These are phyloP conservation scores for Hericium rajendrae DNA, from an alignment of 768 basidiomycete genomes.

Conservation along the genomic window DNA sequence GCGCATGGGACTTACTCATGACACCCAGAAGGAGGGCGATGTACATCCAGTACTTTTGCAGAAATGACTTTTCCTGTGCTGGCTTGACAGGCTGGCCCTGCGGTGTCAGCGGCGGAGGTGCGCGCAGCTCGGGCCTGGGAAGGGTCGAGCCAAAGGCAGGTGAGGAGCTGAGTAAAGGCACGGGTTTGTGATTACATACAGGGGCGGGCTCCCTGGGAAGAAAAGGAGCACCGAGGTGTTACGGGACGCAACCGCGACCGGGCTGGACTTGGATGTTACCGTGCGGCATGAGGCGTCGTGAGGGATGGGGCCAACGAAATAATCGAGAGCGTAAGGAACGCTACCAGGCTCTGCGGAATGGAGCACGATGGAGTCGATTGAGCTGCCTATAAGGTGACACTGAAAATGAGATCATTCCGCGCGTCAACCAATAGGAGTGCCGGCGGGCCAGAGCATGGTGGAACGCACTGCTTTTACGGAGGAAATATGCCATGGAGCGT, in stretches of 20 bases:
- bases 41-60: conserved; percentile 91
- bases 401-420: conserved; percentile 20
- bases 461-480: conserved; percentile 52
- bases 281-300: conserved; percentile 57
- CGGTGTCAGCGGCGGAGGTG: conserved; percentile 55
- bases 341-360: conserved; percentile 35
- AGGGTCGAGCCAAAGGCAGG: background rate
- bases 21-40: conserved; percentile 49
- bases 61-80: conserved; percentile 61
- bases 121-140: conserved; percentile 55
- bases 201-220: conserved; percentile 41
- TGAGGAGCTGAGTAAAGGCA: too few species aligned
- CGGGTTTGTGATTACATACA: conserved; percentile 30
- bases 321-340: conserved; percentile 57
- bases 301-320: conserved; percentile 61
- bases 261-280: background rate
- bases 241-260: conserved; percentile 15
- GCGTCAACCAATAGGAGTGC: background rate
- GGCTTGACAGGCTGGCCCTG: conserved; percentile 57
- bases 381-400: conserved; percentile 57
- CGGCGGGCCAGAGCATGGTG: conserved; percentile 5
- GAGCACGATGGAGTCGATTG: conserved; percentile 47
- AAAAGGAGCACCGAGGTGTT: conserved; percentile 47
- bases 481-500: conserved; percentile 43
- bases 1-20: conserved; percentile 37